Base-by-base conservation (phyloP, 2,329 filamentous ascomycete species). In the Aspergillus ibericus region DNA sequence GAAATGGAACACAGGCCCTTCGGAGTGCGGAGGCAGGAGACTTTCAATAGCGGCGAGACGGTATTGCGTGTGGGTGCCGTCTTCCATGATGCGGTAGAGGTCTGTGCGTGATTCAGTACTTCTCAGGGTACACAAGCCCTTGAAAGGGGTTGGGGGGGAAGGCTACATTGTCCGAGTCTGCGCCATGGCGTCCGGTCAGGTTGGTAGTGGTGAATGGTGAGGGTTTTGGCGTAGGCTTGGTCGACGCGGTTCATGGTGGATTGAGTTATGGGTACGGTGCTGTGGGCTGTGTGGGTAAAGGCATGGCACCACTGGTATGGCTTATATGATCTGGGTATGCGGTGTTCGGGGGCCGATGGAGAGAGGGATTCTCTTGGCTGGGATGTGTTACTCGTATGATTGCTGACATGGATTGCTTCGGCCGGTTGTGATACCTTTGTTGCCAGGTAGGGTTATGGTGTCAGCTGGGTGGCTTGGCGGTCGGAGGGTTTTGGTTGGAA, bases 1-100 rank as follows among this genome's bases (percentile, higher is more conserved):
- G 79, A 79, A 84, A 68, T 83, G 80, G 1, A 78, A 74, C 44
- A 79, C 79, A 1, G 82, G 80, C 1, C 81, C 81, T 0, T 74
- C 64, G 35, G 34, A 42, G 15, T 1, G 77, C 81, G 18, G 77
- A 71, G 8, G 80, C 73, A 8, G 81, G 78, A 76, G 81, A 57
- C 83, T 76, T 64, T 81, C 78, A 32, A 80, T 77, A 44, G 73
- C 71, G 53, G 54, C 22, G 15, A 56, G 70, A 59, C 80, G 77
- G 65, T 82, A 80, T 70, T 83, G 78, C 76, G 64, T 71, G 52
- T 68, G 63, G 9, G 66, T 63, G 13, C 68, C 68, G 57, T 70
- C 72, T 59, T 72, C 68, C 59, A 72, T 64, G 44, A 70, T 61
- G 35, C 69, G 64, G 8, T 56, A 51, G n/a, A 56, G 46, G 35